These are phyloP conservation scores for Yamadazyma tumulicola DNA, from an alignment of 805 yeast species.

Conservation along the genomic window DNA sequence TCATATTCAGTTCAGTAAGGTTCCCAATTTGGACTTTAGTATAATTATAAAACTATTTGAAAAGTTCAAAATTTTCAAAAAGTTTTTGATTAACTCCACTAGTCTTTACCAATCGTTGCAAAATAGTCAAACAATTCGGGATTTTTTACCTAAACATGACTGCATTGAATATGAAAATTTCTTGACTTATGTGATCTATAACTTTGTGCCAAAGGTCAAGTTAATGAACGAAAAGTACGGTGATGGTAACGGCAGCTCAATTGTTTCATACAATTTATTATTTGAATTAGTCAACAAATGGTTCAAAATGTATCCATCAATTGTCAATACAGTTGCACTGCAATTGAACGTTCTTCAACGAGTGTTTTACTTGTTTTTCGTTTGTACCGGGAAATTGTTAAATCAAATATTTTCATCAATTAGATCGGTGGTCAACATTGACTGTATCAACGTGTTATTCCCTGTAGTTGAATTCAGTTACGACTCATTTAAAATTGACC, in stretches of 20 bases:
- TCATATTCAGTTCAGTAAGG: slow-evolving; percentile 12
- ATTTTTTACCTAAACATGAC: slow-evolving; percentile 14
- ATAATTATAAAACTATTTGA: slow-evolving; percentile 23
- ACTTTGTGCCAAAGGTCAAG: slow-evolving; percentile 24
- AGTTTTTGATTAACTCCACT: slow-evolving; percentile 16
- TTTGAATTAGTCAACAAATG: slow-evolving; percentile 34
- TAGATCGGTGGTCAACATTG: slow-evolving; percentile 31
- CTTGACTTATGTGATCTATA: slow-evolving; percentile 21
- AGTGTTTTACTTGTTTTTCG: slow-evolving; percentile 31
- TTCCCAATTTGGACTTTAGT: slow-evolving; percentile 34
- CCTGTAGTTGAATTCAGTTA: slow-evolving; percentile 29
- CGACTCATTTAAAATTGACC: slow-evolving; percentile 16
- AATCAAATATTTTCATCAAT: slow-evolving; percentile 32
- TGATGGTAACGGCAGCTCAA: background rate
- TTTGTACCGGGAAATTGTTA: slow-evolving; percentile 32
- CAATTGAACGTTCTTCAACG: slow-evolving; percentile 26
- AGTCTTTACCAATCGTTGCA: slow-evolving; percentile 11
- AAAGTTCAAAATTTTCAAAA: slow-evolving; percentile 25
- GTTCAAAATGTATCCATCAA: slow-evolving; percentile 34
- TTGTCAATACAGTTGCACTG: slow-evolving; percentile 26
- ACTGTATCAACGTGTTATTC: slow-evolving; percentile 29
- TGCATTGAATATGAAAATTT: slow-evolving; percentile 29
- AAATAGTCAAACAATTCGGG: slow-evolving; percentile 11
- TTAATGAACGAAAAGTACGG: slow-evolving; percentile 19
- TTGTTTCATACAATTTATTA: slow-evolving; percentile 23